Evolutionary conservation across 805 yeast species (phyloP).

Genomic region (Metschnikowia kunwiensis): DNA sequence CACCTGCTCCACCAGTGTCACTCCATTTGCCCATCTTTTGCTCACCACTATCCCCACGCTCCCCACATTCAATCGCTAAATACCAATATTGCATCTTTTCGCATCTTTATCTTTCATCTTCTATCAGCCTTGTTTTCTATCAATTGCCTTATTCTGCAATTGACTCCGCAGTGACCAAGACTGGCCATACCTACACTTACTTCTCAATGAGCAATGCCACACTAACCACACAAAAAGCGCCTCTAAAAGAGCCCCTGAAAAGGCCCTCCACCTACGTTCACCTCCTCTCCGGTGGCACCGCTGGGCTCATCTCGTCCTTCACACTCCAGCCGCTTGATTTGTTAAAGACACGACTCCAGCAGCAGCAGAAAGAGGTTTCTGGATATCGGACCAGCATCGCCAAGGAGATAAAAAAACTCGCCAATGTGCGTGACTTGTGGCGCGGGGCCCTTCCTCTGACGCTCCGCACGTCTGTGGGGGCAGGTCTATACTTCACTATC

Average conservation of each 20-base stretch:
- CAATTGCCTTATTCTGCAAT: no score
- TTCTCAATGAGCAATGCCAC: slow-evolving; percentile 6
- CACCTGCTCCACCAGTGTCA: no score
- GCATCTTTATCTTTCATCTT: no score
- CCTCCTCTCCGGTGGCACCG: slow-evolving; percentile 74
- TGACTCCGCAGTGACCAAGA: no score
- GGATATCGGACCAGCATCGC: slow-evolving; percentile 30
- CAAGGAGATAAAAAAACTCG: slow-evolving; percentile 42
- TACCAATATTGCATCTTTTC: no score
- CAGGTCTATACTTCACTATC: slow-evolving; percentile 78
- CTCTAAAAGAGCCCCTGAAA: not conserved
- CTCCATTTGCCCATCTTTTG: no score
- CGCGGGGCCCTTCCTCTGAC: slow-evolving; percentile 93
- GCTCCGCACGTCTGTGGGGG: slow-evolving; percentile 83
- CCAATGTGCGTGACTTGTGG: slow-evolving; percentile 62
- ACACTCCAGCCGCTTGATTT: slow-evolving; percentile 86
- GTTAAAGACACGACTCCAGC: slow-evolving; percentile 80
- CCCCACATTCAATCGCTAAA: no score
- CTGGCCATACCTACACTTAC: no score
- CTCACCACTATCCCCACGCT: no score
- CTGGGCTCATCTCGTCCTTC: slow-evolving; percentile 81
- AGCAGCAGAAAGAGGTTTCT: slow-evolving; percentile 32
- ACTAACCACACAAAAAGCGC: not conserved
- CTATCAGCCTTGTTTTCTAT: no score
- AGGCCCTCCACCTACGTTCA: slow-evolving; percentile 40